Base-by-base conservation (phyloP, 2,329 filamentous ascomycete species). In the Rutstroemia sp. region DNA sequence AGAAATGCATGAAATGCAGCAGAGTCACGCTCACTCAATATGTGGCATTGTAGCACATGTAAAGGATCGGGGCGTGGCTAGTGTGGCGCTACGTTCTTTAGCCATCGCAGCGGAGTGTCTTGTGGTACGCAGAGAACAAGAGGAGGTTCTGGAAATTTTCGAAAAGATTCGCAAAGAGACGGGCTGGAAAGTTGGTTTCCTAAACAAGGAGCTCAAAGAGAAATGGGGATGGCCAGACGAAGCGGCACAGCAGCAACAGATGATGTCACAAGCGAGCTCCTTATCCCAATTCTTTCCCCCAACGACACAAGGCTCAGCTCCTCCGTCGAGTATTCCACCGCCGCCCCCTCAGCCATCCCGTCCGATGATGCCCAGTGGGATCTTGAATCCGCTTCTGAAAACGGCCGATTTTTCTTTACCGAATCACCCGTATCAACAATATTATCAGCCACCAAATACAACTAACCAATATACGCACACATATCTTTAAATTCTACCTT, bases 11-110 rank as follows among this genome's bases (percentile, higher is more conserved):
- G 76, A 79, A 4, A 78, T 88, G 66, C 84, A 88, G 64, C 76
- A 86, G 49, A 81, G 83, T 59, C 89, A 96, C 67, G 87, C 90
- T 0, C 86, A 88, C 63, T 86, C 92, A 68, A 86, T 95, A 23
- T 96, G 92, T 68, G 92, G 92, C 14, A 95, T 97, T 60, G 84
- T 89, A 23, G 88, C 89, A 2, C 90, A 95, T 68, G 84, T 87
- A 51, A 88, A 91, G 65, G 90, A 95, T 68, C 79, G 82, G 25
- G 89, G 88, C 27, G 83, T 96, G 34, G 84, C 87, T 9, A 87
- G 83, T 50, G 84, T 95, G 9, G 89, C 89, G 2, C 82, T 94
- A 41, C 86, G 88, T 9, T 90, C 87, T 37, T 77, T 96, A 6
- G 84, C 86, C 41, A 86, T 94, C 55, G 89, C 89, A 2, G 87